Conservation (phyloP, 345 rosid species). For the Hypericum androsaemum region DNA sequence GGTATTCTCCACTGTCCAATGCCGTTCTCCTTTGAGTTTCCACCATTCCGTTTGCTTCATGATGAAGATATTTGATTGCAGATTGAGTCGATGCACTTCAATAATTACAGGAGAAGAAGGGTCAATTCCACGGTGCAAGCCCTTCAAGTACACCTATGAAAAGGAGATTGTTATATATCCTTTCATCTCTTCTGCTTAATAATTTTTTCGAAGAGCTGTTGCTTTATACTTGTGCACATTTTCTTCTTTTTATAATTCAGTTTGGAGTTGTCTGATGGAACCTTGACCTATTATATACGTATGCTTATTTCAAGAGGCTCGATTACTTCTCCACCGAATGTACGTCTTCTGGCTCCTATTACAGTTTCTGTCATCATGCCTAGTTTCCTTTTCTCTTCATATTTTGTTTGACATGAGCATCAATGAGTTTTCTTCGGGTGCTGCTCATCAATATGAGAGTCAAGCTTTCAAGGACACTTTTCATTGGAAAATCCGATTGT, state of each 20-base stretch:
- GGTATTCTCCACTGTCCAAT: slow-evolving; percentile 29
- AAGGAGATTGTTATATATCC: slow-evolving; percentile 99
- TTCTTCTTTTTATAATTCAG: not conserved
- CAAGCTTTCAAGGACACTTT: too few species aligned
- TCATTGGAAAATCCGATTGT: too few species aligned
- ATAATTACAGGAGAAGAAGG: slow-evolving; percentile 95
- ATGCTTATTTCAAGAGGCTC: slow-evolving; percentile 94
- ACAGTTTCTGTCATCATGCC: not conserved
- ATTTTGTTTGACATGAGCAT: not conserved
- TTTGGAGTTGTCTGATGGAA: slow-evolving; percentile 8
- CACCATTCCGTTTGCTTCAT: not conserved
- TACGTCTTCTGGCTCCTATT: slow-evolving; percentile 25
- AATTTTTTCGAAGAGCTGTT: slow-evolving; percentile 5
- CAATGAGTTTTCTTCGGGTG: too few species aligned
- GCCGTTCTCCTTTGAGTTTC: slow-evolving; percentile 1
- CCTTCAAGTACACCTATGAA: slow-evolving; percentile 88
- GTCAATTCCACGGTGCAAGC: slow-evolving; percentile 94
- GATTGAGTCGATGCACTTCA: slow-evolving; percentile 81
- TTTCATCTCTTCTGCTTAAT: slow-evolving; percentile 10
- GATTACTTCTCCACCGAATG: slow-evolving; percentile 99
- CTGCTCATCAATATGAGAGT: too few species aligned
- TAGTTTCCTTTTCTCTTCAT: not conserved
- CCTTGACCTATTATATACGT: slow-evolving; percentile 62
- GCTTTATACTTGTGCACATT: not conserved
- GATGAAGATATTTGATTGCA: slow-evolving; percentile 15